Evolutionary conservation across 2,329 filamentous ascomycete species (phyloP).

Genomic region (Penicillium sp.): DNA sequence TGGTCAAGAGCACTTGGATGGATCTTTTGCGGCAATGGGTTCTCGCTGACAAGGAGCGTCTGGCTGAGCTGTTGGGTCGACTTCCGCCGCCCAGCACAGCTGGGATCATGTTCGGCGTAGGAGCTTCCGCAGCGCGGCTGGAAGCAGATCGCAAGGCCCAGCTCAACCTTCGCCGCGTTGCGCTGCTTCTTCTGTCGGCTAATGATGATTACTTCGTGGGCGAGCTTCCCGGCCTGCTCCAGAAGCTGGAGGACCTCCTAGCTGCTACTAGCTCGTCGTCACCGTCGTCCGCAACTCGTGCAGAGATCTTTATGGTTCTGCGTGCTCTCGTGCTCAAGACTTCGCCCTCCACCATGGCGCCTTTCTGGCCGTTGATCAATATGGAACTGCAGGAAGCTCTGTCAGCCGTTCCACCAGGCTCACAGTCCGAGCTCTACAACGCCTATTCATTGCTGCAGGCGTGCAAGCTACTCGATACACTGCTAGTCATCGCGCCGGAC

Average conservation of each 20-base stretch:
- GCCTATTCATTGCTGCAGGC: constrained; percentile 77
- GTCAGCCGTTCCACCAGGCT: constrained; percentile 65
- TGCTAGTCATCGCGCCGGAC: constrained; percentile 82
- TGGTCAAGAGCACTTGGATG: constrained; percentile 74
- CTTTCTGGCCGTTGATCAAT: constrained; percentile 87
- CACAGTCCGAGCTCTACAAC: constrained; percentile 70
- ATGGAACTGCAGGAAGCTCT: constrained; percentile 77
- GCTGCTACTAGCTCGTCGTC: constrained; percentile 80
- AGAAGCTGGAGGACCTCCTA: constrained; percentile 82
- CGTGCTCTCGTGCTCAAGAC: constrained; percentile 76
- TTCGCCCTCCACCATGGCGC: constrained; percentile 71
- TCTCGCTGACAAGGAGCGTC: constrained; percentile 77
- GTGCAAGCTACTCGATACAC: constrained; percentile 84
- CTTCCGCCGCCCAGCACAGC: constrained; percentile 83
- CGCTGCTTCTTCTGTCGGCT: constrained; percentile 72
- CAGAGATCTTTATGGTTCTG: constrained; percentile 84
- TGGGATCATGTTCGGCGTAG: constrained; percentile 97
- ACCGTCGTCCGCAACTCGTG: constrained; percentile 81
- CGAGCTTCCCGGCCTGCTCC: constrained; percentile 68
- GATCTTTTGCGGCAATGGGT: constrained; percentile 79
- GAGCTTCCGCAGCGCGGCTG: constrained; percentile 85
- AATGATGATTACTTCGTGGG: constrained; percentile 73
- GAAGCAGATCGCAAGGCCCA: constrained; percentile 93
- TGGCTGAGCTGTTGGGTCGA: constrained; percentile 73
- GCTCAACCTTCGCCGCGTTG: constrained; percentile 77